These are phyloP conservation scores for Dendrobium chrysotoxum DNA, from an alignment of 106 monocot species.

Conservation along the genomic window DNA sequence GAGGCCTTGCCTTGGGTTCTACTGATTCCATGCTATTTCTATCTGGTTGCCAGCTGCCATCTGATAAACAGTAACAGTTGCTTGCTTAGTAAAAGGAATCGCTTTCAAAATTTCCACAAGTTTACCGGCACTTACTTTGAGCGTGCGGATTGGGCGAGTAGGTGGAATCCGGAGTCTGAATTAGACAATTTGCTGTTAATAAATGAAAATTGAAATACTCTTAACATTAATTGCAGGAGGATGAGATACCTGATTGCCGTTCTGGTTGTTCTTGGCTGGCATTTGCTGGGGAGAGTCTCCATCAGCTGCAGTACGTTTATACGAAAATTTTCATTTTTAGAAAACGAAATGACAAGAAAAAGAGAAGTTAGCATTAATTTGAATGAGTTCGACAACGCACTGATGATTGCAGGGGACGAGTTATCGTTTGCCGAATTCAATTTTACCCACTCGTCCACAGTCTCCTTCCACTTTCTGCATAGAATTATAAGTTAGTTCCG, in stretches of 20 bases:
- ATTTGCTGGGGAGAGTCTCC: constrained; percentile 39
- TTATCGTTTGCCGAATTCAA: constrained; percentile 21
- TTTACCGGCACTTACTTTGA: constrained; percentile 17
- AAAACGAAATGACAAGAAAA: neutral
- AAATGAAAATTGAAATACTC: neutral
- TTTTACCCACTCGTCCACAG: constrained; percentile 61
- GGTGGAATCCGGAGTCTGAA: constrained; percentile 41
- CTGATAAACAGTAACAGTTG: constrained; percentile 11
- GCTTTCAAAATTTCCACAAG: neutral
- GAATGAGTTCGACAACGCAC: constrained; percentile 22
- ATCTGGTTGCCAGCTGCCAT: constrained; percentile 20
- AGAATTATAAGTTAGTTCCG: neutral
- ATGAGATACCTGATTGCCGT: constrained; percentile 32
- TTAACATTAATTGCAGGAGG: neutral
- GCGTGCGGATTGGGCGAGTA: constrained; percentile 44
- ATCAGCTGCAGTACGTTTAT: constrained; percentile 32
- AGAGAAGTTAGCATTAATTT: neutral
- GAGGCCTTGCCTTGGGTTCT: constrained; percentile 20
- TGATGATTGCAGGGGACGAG: constrained; percentile 30
- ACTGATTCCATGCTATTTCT: constrained; percentile 14
- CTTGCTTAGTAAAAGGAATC: neutral
- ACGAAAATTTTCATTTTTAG: constrained; percentile 7
- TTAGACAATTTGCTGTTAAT: neutral
- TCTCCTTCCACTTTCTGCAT: constrained; percentile 61
- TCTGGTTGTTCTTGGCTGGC: constrained; percentile 20